Evolutionary conservation across 495 filamentous ascomycete genomes (phyloP).

Genomic region (Lasiosphaeria hispida): DNA sequence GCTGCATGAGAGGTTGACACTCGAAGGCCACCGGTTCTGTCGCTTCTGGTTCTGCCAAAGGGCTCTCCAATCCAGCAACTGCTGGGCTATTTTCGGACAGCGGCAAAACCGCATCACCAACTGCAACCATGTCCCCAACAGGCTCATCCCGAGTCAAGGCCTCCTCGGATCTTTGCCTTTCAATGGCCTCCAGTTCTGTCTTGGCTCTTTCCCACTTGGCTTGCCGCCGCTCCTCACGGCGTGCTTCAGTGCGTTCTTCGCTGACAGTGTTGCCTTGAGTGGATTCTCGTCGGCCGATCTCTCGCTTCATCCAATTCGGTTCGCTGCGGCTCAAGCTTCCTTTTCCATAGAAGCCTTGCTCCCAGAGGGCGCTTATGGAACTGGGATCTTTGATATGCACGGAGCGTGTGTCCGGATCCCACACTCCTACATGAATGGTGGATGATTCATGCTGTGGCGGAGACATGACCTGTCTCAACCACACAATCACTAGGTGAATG

Average conservation of each 20-base stretch:
- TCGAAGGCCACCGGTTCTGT: too few species aligned
- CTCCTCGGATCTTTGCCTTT: conserved; percentile 65
- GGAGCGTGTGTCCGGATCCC: conserved; percentile 74
- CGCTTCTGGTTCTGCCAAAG: too few species aligned
- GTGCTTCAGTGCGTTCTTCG: conserved; percentile 72
- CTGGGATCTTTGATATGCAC: conserved; percentile 78
- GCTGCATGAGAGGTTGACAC: too few species aligned
- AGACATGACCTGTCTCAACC: conserved; percentile 68
- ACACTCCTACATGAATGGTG: conserved; percentile 65
- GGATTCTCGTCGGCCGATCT: conserved; percentile 67
- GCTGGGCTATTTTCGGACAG: too few species aligned
- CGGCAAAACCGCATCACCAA: too few species aligned
- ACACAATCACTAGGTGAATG: conserved; percentile 71
- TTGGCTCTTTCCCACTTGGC: conserved; percentile 89
- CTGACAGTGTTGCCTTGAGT: conserved; percentile 54
- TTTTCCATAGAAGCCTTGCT: conserved; percentile 94
- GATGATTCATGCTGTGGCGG: conserved; percentile 65
- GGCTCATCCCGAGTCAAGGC: conserved; percentile 31
- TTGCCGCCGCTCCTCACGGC: conserved; percentile 75
- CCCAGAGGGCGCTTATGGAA: conserved; percentile 80
- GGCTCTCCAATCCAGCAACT: too few species aligned
- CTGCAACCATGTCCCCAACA: too few species aligned
- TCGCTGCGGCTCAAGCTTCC: conserved; percentile 90
- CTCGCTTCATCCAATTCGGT: conserved; percentile 84
- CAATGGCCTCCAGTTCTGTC: conserved; percentile 74